Conservation (phyloP, 495 filamentous ascomycete genomes). For the Copromyces sp. region DNA sequence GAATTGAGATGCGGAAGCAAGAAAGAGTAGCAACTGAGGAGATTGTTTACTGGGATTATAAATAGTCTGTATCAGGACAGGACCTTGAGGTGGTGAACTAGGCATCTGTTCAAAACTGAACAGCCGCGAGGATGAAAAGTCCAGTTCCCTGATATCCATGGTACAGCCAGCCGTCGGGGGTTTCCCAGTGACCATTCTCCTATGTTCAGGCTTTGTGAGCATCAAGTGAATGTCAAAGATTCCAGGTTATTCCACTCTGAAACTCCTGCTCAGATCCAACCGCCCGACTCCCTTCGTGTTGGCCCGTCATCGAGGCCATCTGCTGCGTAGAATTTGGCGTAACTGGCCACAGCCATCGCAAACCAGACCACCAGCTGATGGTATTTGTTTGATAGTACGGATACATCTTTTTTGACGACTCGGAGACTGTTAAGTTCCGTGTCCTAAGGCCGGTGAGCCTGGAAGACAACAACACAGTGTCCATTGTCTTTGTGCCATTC, state of each 20-base stretch:
- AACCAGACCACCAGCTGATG: not conserved
- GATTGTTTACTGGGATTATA: not conserved
- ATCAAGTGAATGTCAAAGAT: not conserved
- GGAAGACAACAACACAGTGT: not conserved
- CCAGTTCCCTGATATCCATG: not conserved
- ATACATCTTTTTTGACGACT: not conserved
- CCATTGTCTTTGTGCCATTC: not conserved
- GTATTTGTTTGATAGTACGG: too few relatives aligned
- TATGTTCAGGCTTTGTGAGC: not conserved
- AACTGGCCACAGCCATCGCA: not conserved
- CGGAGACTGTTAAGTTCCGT: not conserved
- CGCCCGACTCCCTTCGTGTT: not conserved
- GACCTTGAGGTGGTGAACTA: not conserved
- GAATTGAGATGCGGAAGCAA: not conserved
- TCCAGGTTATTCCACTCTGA: not conserved
- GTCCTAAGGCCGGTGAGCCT: accelerated
- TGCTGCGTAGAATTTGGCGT: not conserved
- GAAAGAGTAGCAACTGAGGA: not conserved
- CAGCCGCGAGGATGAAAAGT: not conserved
- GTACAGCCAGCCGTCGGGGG: not conserved
- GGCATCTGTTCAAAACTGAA: not conserved
- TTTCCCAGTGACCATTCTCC: not conserved
- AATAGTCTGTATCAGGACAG: not conserved
- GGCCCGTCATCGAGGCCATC: not conserved
- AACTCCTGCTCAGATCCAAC: not conserved